Percentiles rank a stretch among this genome's conserved stretches.
phyloP scores from a whole-genome alignment of 1,284 basidiomycete genomes.

The Ganoderma lingzhi region DNA sequence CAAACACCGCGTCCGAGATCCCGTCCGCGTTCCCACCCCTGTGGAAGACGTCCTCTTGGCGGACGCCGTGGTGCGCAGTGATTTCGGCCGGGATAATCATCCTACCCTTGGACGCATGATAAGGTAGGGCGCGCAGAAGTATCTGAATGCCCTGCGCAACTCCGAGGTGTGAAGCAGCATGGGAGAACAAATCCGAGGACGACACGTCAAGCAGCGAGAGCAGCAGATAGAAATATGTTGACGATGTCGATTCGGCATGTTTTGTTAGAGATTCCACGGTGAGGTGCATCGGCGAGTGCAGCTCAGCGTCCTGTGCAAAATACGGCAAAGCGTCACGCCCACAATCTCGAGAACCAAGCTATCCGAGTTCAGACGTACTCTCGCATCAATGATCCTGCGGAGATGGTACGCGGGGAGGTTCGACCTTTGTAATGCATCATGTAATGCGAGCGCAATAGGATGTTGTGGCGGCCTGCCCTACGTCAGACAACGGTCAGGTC shows the following conservation, averaged over 20 bases:
- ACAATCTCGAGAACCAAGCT: slow-evolving; percentile 20
- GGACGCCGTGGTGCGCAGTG: slow-evolving; percentile 80
- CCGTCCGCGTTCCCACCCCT: slow-evolving; percentile 70
- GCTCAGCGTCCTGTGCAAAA: slow-evolving; percentile 70
- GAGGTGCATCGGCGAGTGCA: slow-evolving; percentile 72
- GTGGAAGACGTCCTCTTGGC: slow-evolving; percentile 89
- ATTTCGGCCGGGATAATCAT: slow-evolving; percentile 89
- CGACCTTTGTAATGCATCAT: slow-evolving; percentile 60
- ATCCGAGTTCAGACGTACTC: slow-evolving; percentile 59
- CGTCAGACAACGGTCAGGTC: slow-evolving; percentile 33
- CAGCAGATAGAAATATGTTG: slow-evolving; percentile 82
- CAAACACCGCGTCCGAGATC: slow-evolving; percentile 82
- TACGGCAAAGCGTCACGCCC: slow-evolving; percentile 26
- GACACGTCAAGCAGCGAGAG: slow-evolving; percentile 76
- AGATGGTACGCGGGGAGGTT: slow-evolving; percentile 80
- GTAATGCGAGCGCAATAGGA: slow-evolving; percentile 83
- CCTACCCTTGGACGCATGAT: slow-evolving; percentile 75
- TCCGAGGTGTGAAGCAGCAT: slow-evolving; percentile 84
- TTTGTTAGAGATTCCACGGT: slow-evolving; percentile 76
- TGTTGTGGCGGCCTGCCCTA: slow-evolving; percentile 83
- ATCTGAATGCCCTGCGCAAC: slow-evolving; percentile 76
- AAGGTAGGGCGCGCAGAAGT: slow-evolving; percentile 81
- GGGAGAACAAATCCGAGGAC: slow-evolving; percentile 70
- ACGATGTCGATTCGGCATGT: slow-evolving; percentile 82
- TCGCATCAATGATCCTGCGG: slow-evolving; percentile 85